These are phyloP conservation scores for Magnusiomyces fungicola DNA, from an alignment of 1,139 yeast genomes.

Conservation along the genomic window DNA sequence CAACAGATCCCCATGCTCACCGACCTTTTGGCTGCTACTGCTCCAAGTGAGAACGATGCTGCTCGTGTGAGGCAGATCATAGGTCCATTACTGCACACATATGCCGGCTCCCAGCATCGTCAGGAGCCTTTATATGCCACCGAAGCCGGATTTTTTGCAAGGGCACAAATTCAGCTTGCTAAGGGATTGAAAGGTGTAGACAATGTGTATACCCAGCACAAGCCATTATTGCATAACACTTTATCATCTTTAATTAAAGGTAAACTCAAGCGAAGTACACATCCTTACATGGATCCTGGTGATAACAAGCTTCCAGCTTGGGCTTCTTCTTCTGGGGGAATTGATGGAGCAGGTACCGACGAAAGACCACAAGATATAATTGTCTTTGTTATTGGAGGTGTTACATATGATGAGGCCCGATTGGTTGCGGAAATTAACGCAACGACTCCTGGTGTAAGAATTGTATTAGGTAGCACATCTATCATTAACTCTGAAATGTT, in stretches of 20 bases:
- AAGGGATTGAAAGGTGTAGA: constrained; percentile 43
- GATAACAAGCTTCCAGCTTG: constrained; percentile 24
- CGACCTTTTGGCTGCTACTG: constrained; percentile 4
- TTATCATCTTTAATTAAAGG: constrained; percentile 46
- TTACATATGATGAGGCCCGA: constrained; percentile 86
- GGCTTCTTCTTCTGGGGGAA: constrained; percentile 27
- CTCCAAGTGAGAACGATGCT: background rate
- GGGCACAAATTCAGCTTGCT: constrained; percentile 37
- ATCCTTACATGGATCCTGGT: constrained; percentile 45
- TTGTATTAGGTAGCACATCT: constrained; percentile 71
- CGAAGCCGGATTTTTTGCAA: constrained; percentile 34
- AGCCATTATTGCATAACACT: constrained; percentile 59
- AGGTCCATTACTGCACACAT: constrained; percentile 23
- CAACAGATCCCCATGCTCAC: constrained; percentile 4
- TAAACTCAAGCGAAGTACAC: constrained; percentile 40
- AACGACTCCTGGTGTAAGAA: constrained; percentile 44
- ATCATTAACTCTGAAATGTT: constrained; percentile 55
- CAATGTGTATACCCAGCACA: constrained; percentile 63
- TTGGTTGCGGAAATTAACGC: constrained; percentile 65
- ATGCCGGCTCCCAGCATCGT: constrained; percentile 39
- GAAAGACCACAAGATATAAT: constrained; percentile 63
- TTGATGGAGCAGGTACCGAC: constrained; percentile 9
- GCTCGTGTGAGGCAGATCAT: constrained; percentile 11
- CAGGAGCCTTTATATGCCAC: constrained; percentile 41
- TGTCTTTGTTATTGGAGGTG: constrained; percentile 82